A percentile compares a stretch with the other conserved stretches of the same genome.
Conservation (phyloP, 768 basidiomycete genomes). For the Rickenella mellea region DNA sequence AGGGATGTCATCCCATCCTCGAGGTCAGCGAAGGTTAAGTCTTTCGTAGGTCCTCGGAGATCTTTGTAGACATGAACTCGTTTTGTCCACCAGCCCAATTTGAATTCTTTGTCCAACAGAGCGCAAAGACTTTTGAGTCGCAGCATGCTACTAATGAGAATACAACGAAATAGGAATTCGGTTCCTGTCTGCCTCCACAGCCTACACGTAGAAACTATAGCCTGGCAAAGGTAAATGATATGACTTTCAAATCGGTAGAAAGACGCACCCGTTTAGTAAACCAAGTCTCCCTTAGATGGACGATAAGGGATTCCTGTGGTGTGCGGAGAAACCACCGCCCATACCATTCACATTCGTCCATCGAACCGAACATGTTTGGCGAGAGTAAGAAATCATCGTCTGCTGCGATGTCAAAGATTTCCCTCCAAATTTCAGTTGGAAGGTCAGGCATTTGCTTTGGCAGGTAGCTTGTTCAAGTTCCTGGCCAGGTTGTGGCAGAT, state of each 20-base stretch:
- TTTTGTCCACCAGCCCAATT: conserved; percentile 62
- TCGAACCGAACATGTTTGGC: conserved; percentile 46
- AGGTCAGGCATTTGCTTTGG: conserved; percentile 33
- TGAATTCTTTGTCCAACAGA: conserved; percentile 41
- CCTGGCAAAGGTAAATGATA: conserved; percentile 25
- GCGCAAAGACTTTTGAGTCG: conserved; percentile 42
- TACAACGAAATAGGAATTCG: conserved; percentile 58
- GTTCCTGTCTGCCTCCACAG: conserved; percentile 52
- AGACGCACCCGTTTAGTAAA: conserved; percentile 55
- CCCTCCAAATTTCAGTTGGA: conserved; percentile 60
- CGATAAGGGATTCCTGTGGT: conserved; percentile 48
- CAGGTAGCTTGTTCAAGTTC: too few relatives aligned
- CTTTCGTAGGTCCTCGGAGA: conserved; percentile 25
- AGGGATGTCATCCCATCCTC: conserved; percentile 48
- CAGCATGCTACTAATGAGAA: conserved; percentile 55
- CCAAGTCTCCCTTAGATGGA: conserved; percentile 52
- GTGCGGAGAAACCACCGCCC: conserved; percentile 49
- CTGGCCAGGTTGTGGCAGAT: too few relatives aligned
- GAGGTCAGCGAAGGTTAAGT: conserved; percentile 35
- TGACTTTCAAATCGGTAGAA: conserved; percentile 2
- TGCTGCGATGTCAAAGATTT: conserved; percentile 62
- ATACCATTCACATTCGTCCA: conserved; percentile 62
- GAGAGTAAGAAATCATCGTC: conserved; percentile 64
- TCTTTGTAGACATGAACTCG: conserved; percentile 62
- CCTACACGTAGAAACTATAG: conserved; percentile 59